Conservation (phyloP, 2,329 filamentous ascomycete species). For the Fusarium illudens region DNA sequence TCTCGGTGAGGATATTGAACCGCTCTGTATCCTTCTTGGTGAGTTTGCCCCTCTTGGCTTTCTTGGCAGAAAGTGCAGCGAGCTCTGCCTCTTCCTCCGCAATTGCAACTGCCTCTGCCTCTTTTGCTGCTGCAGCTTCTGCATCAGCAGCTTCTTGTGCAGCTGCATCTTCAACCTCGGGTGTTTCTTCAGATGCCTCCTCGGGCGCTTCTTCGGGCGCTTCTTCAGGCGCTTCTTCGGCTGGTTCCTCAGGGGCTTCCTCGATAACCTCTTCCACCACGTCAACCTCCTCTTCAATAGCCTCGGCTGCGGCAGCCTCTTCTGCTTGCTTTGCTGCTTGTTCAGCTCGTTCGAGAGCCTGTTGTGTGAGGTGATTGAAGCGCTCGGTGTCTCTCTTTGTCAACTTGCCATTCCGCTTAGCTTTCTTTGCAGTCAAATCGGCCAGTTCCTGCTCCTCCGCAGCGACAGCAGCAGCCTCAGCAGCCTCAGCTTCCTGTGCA, state of each 20-base stretch:
- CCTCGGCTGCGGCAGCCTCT: constrained; percentile 34
- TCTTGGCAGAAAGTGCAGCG: constrained; percentile 31
- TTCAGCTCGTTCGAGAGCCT: constrained; percentile 28
- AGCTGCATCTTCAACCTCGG: constrained; percentile 13
- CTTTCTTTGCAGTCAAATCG: constrained; percentile 32
- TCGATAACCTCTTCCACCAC: constrained; percentile 42
- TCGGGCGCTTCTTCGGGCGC: constrained; percentile 10
- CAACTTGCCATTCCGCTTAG: constrained; percentile 36
- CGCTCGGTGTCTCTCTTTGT: constrained; percentile 37
- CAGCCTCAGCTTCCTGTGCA: constrained; percentile 42
- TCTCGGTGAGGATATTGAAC: constrained; percentile 34
- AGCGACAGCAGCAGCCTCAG: constrained; percentile 40
- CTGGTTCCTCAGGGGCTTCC: constrained; percentile 28
- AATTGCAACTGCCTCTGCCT: constrained; percentile 23
- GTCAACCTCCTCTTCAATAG: no score
- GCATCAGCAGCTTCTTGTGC: constrained; percentile 27
- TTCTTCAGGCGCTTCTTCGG: constrained; percentile 26
- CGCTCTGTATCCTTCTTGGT: constrained; percentile 36
- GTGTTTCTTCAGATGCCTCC: not conserved
- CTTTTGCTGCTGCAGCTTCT: constrained; percentile 24
- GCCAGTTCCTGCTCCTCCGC: constrained; percentile 42
- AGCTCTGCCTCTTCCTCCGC: constrained; percentile 38
- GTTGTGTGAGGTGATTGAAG: constrained; percentile 29
- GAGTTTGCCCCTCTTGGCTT: constrained; percentile 36
- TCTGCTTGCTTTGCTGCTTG: constrained; percentile 43